A percentile compares a stretch with the other conserved stretches of the same genome.
These are phyloP conservation scores for Xylaria sp. DNA, from an alignment of 2,329 filamentous ascomycete genomes.

Conservation along the genomic window DNA sequence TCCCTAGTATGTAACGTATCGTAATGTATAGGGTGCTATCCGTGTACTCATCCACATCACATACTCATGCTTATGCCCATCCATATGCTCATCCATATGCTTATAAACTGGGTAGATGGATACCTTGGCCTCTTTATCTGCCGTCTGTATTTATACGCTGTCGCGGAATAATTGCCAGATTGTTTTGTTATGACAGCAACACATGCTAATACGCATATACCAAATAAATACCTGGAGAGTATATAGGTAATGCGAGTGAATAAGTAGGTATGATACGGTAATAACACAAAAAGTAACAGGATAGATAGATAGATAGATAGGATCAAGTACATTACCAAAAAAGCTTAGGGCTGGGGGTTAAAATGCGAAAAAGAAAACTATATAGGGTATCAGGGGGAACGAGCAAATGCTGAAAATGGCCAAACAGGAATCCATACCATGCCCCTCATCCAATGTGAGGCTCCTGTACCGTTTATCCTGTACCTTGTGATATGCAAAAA, in stretches of 20 bases:
- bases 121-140: background rate
- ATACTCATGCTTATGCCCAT: too few relatives aligned
- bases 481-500: constrained; percentile 27
- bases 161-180: constrained; percentile 2
- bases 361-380: constrained; percentile 21
- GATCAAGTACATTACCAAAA: constrained; percentile 1
- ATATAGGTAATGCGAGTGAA: constrained; percentile 22
- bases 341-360: background rate
- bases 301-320: background rate
- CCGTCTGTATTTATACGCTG: background rate
- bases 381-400: constrained; percentile 37
- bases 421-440: constrained; percentile 34
- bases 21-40: background rate
- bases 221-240: background rate
- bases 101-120: too few relatives aligned
- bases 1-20: background rate
- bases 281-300: constrained; percentile 1
- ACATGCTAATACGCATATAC: constrained; percentile 14
- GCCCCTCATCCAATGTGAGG: constrained; percentile 22
- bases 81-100: too few relatives aligned
- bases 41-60: constrained; percentile 2
- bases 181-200: background rate
- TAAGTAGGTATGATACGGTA: background rate
- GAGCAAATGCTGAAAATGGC: constrained; percentile 33
- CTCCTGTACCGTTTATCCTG: constrained; percentile 32